A percentile compares a stretch with the other conserved stretches of the same genome.
Conservation (phyloP, 345 rosid species). For the Murraya koenigii region DNA sequence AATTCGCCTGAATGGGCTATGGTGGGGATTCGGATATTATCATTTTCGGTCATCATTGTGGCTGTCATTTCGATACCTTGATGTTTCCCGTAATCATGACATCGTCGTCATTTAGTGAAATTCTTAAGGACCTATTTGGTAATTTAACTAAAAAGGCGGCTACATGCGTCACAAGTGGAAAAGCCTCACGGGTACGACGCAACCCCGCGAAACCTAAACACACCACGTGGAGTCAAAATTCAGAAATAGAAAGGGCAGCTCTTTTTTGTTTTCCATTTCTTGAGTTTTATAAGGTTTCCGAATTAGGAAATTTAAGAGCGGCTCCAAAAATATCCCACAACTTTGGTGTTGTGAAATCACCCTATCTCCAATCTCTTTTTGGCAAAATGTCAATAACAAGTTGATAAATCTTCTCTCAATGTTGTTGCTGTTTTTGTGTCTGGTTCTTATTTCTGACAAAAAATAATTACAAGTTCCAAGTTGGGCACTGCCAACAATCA, state of each 20-base stretch:
- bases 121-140: neutral
- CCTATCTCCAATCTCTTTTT: neutral
- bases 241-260: neutral
- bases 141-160: neutral
- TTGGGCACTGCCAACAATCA: conserved; percentile 8
- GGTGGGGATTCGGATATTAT: neutral
- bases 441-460: conserved; percentile 18
- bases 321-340: neutral
- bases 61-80: neutral
- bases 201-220: neutral
- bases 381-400: conserved; percentile 4
- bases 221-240: neutral
- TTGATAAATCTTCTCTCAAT: neutral
- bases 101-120: neutral
- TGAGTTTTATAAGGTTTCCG: conserved; percentile 38
- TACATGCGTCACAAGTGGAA: neutral
- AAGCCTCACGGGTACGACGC: neutral
- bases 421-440: neutral
- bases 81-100: neutral
- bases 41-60: neutral
- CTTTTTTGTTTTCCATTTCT: neutral
- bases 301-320: conserved; percentile 21
- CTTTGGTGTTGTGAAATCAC: conserved; percentile 6
- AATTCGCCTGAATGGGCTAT: neutral
- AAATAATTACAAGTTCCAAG: conserved; percentile 20